A percentile compares a stretch with the other conserved stretches of the same genome.
These are phyloP conservation scores for Tolypocladium ovalisporum DNA, from an alignment of 2,329 filamentous ascomycete species.

Conservation along the genomic window DNA sequence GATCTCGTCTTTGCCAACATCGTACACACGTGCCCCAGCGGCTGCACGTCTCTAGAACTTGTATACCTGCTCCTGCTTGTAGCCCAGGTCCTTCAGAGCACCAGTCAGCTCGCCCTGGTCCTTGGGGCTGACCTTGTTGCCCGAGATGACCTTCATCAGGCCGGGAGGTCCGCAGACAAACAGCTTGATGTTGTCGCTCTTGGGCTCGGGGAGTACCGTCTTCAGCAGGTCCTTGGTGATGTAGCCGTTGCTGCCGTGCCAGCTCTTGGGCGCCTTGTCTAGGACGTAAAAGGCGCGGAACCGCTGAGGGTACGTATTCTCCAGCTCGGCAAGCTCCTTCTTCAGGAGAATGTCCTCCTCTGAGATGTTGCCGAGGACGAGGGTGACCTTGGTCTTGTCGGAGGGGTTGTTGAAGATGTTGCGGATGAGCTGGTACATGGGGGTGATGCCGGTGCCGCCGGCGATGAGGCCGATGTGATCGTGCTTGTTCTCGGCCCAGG, in stretches of 20 bases:
- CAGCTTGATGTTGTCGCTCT: slow-evolving; percentile 85
- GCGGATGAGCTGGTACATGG: slow-evolving; percentile 91
- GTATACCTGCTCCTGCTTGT: slow-evolving; percentile 68
- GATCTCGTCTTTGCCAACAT: neutral
- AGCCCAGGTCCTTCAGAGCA: slow-evolving; percentile 71
- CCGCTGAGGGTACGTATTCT: slow-evolving; percentile 90
- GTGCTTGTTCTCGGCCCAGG: slow-evolving; percentile 87
- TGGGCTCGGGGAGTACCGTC: slow-evolving; percentile 87
- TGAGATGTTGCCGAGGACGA: slow-evolving; percentile 81
- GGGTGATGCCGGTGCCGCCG: slow-evolving; percentile 94
- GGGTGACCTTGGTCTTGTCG: slow-evolving; percentile 95
- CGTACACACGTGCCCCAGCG: neutral
- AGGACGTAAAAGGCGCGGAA: slow-evolving; percentile 94
- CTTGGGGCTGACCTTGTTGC: slow-evolving; percentile 78
- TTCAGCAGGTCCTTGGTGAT: slow-evolving; percentile 89
- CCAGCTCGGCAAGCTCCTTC: slow-evolving; percentile 71
- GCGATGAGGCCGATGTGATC: slow-evolving; percentile 77
- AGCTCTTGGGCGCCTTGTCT: slow-evolving; percentile 71
- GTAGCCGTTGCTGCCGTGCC: slow-evolving; percentile 66
- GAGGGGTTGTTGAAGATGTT: slow-evolving; percentile 92
- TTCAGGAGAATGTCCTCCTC: slow-evolving; percentile 90
- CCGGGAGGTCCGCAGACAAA: slow-evolving; percentile 93
- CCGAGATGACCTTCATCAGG: slow-evolving; percentile 87
- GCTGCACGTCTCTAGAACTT: slow-evolving; percentile 56
- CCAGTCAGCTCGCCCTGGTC: slow-evolving; percentile 89